Evolutionary conservation across 768 basidiomycete species (phyloP), one percentile per base, ranked within the genome.

Genomic region (Lentinula raphanica): DNA sequence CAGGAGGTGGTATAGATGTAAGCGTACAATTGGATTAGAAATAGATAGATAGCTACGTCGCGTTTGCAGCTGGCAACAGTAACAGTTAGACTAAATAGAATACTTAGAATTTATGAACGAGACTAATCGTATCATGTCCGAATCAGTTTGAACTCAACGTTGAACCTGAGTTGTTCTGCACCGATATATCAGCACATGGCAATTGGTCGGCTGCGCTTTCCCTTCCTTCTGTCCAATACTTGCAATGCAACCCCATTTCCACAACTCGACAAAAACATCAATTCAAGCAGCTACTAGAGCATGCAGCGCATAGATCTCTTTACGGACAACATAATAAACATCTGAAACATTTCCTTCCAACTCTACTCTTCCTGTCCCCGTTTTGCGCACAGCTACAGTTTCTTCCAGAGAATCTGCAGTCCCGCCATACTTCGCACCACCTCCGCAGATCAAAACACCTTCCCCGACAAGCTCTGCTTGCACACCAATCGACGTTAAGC

Each of bases 401-500:
- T 88, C 85, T 59, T 82, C 79, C 29, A 83, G 67, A 31, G 75
- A 65, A 55, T 83, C 80, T 32, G 76, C 68, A 28, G 73, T 66
- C 60, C 64, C 62, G 5, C 64, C 64, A 48, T 69, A 66, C 69
- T 73, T 81, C 17, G 79, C 84, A 32, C 77, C 83, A 7, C 79
- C 76, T 38, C 87, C 88, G 67, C 97, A 99, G 35, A 99, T 82
- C 28, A 99, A 78, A 8, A 96, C 90, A 75, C 97, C 97, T 73
- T 98, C 96, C 23, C 96, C 96, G n/a, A 94, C 87, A 57, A 98
- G 86, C 70, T 98, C 95, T 0, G 95, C 92, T 44, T 90, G 87
- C 46, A 98, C 85, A 9, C 88, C 87, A 2, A 92, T 74, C 1
- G 83, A 71, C 4, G 85, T 78, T 21, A 99, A 78, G 5, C 87